Percentiles rank a stretch among this genome's conserved stretches.
Evolutionary conservation across 1,139 yeast genomes (phyloP).

Genomic region (Entelexis sorbosivorans): DNA sequence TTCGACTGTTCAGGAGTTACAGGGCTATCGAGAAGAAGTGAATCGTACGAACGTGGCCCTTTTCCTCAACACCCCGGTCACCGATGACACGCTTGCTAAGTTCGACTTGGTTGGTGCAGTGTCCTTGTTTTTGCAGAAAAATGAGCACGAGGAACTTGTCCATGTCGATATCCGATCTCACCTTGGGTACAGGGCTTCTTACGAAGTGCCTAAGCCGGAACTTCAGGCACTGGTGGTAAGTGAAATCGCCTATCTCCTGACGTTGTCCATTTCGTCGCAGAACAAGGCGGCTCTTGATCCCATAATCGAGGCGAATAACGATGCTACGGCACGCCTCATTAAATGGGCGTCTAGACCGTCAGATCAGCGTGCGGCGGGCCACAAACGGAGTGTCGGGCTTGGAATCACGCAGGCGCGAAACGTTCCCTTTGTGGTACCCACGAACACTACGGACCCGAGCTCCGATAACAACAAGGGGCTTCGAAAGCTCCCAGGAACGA

Average conservation of each 20-base stretch:
- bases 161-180: conserved; percentile 24
- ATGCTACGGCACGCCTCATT: conserved; percentile 24
- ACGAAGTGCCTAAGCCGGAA: conserved; percentile 24
- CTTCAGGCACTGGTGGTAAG: conserved; percentile 26
- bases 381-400: background rate
- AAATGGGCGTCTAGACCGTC: conserved; percentile 25
- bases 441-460: background rate
- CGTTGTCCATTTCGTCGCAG: conserved; percentile 29
- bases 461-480: background rate
- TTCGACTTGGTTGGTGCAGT: conserved; percentile 39
- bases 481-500: conserved; percentile 2
- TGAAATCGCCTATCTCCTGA: conserved; percentile 30
- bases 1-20: conserved; percentile 69
- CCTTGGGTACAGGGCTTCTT: conserved; percentile 27
- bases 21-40: conserved; percentile 47
- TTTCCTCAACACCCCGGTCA: conserved; percentile 45
- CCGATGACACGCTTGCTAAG: conserved; percentile 30
- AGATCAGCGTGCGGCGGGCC: background rate
- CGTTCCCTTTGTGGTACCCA: background rate
- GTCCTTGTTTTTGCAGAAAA: conserved; percentile 34
- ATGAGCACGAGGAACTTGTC: conserved; percentile 18
- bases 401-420: background rate
- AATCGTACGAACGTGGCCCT: conserved; percentile 46
- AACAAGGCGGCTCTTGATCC: conserved; percentile 25
- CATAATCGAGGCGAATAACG: conserved; percentile 25